A percentile compares a stretch with the other conserved stretches of the same genome.
These are phyloP conservation scores for Starmerella apicola DNA, from an alignment of 805 yeast species.

Conservation along the genomic window DNA sequence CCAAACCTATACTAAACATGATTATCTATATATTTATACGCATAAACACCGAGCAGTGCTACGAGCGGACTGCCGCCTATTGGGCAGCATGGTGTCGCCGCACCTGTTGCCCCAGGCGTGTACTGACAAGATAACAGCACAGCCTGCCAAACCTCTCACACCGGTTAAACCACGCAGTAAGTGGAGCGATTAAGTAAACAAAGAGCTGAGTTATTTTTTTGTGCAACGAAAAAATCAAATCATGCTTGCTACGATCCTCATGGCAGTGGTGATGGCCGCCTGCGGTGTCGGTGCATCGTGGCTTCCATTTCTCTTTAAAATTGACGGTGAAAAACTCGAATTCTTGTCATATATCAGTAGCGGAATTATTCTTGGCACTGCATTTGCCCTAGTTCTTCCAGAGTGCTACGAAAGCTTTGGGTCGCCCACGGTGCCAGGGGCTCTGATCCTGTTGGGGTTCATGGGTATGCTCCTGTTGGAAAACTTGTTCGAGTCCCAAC, in stretches of 20 bases:
- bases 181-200: too few relatives aligned
- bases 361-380: constrained; percentile 51
- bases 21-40: too few relatives aligned
- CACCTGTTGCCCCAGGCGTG: too few relatives aligned
- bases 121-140: too few relatives aligned
- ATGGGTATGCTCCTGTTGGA: constrained; percentile 42
- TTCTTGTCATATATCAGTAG: constrained; percentile 40
- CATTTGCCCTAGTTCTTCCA: constrained; percentile 48
- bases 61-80: too few relatives aligned
- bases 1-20: too few relatives aligned
- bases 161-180: too few relatives aligned
- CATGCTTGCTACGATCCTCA: constrained; percentile 16
- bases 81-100: too few relatives aligned
- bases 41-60: too few relatives aligned
- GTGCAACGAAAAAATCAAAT: too few relatives aligned
- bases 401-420: constrained; percentile 43
- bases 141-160: too few relatives aligned
- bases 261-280: constrained; percentile 18
- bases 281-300: constrained; percentile 21
- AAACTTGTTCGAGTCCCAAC: constrained; percentile 23
- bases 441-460: constrained; percentile 41
- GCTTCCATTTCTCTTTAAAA: constrained; percentile 16
- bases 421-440: constrained; percentile 18
- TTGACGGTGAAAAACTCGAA: constrained; percentile 9
- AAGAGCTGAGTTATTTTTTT: too few relatives aligned